A percentile compares a stretch with the other conserved stretches of the same genome.
Evolutionary conservation across 129 eudicot genomes (phyloP).

Genomic region (Centrapalus pauciflorus): DNA sequence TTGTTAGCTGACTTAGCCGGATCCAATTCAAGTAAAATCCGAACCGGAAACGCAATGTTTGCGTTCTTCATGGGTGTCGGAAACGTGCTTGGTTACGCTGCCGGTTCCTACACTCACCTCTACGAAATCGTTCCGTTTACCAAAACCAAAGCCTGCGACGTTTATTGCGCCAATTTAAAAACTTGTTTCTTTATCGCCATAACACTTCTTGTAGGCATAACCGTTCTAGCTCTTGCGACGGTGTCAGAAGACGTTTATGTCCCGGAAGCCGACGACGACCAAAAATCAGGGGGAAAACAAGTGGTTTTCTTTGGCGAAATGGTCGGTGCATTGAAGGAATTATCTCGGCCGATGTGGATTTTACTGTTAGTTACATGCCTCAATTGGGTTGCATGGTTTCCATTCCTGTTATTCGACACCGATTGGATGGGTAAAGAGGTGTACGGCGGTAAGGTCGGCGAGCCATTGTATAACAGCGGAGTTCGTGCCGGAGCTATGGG

Average conservation of each 20-base stretch:
- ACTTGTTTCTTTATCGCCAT: conserved; percentile 72
- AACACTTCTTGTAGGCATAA: conserved; percentile 42
- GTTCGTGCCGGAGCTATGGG: conserved; percentile 63
- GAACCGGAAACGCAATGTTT: conserved; percentile 49
- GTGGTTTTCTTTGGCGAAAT: conserved; percentile 20
- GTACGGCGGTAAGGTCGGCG: conserved; percentile 52
- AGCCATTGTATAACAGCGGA: conserved; percentile 39
- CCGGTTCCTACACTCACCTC: conserved; percentile 62
- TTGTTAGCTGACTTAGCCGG: conserved; percentile 59
- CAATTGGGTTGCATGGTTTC: conserved; percentile 73
- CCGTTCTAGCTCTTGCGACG: conserved; percentile 30
- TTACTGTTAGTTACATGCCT: conserved; percentile 49
- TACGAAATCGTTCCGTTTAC: conserved; percentile 59
- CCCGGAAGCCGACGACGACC: conserved; percentile 12
- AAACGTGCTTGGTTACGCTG: conserved; percentile 77
- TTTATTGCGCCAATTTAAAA: conserved; percentile 77
- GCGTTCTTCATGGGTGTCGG: conserved; percentile 95
- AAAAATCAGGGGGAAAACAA: background rate
- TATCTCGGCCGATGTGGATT: conserved; percentile 47
- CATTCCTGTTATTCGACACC: conserved; percentile 56
- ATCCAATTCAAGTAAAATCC: conserved; percentile 32
- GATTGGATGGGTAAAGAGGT: conserved; percentile 93
- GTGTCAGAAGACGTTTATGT: conserved; percentile 37
- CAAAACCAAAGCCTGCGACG: conserved; percentile 58
- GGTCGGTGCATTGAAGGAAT: conserved; percentile 27